Evolutionary conservation across 352 stramenopile genomes (phyloP).

Genomic region (Phytophthora agathidicida): DNA sequence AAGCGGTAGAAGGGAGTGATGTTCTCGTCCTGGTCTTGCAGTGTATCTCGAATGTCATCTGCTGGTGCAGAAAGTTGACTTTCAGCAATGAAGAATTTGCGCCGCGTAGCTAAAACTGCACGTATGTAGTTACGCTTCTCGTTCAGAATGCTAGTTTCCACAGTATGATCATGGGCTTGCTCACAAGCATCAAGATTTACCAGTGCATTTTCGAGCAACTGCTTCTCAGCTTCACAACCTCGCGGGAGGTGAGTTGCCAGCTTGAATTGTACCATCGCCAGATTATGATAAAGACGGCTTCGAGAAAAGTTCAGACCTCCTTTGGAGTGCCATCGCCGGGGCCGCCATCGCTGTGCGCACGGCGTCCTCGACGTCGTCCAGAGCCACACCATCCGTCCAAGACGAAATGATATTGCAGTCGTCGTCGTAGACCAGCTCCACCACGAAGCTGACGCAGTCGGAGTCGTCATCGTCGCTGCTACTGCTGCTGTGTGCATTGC

Average conservation of each 20-base stretch:
- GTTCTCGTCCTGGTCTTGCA: conserved; percentile 31
- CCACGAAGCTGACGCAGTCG: too few species aligned
- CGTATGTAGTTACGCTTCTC: conserved; percentile 49
- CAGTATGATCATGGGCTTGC: conserved; percentile 1
- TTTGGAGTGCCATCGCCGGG: conserved; percentile 22
- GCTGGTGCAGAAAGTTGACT: conserved; percentile 3
- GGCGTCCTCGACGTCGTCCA: too few species aligned
- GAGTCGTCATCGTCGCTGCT: too few species aligned
- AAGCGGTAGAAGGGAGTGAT: conserved; percentile 75
- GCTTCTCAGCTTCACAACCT: conserved; percentile 54
- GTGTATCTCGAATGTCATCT: conserved; percentile 1
- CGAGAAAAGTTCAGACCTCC: conserved; percentile 21
- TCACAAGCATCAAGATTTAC: conserved; percentile 38
- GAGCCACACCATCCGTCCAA: too few species aligned
- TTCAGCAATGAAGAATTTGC: conserved; percentile 69
- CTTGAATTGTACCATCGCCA: conserved; percentile 62
- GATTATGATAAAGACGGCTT: conserved; percentile 33
- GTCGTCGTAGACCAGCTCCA: too few species aligned
- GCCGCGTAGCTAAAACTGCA: conserved; percentile 42
- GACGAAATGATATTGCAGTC: too few species aligned
- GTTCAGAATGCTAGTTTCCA: background rate
- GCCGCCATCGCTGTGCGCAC: too few species aligned
- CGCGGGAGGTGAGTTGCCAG: conserved; percentile 57
- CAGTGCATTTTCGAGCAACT: conserved; percentile 52
- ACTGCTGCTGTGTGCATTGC: too few species aligned